A percentile compares a stretch with the other conserved stretches of the same genome.
Evolutionary conservation across 1,284 basidiomycete genomes (phyloP).

Genomic region (Moesziomyces parantarcticus): DNA sequence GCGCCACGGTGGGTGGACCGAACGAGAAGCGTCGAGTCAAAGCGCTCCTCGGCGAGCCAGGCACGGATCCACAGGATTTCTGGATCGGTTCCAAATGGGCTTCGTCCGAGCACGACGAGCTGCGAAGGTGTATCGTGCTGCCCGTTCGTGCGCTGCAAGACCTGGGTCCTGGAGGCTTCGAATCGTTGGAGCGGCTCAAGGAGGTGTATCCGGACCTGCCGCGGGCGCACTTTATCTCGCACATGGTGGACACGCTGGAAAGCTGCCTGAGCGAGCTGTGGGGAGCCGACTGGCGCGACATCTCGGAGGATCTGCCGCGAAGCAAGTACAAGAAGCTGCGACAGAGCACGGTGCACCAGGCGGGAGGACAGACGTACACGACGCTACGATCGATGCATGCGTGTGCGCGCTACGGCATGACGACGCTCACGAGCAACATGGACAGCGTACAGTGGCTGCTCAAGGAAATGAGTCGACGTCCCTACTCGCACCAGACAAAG

Average conservation of each 20-base stretch:
- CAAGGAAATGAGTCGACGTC: slow-evolving; percentile 35
- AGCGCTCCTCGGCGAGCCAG: slow-evolving; percentile 33
- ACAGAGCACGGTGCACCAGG: slow-evolving; percentile 31
- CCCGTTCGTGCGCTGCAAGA: slow-evolving; percentile 34
- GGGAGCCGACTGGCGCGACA: slow-evolving; percentile 40
- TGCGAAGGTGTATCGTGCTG: slow-evolving; percentile 22
- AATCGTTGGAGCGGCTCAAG: slow-evolving; percentile 15
- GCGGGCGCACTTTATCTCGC: slow-evolving; percentile 38
- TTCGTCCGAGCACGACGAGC: slow-evolving; percentile 9
- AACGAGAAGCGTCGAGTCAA: slow-evolving; percentile 44
- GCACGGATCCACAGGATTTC: slow-evolving; percentile 24
- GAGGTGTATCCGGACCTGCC: slow-evolving; percentile 35
- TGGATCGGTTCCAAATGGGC: slow-evolving; percentile 46
- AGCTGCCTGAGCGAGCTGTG: slow-evolving; percentile 36
- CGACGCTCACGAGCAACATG: slow-evolving; percentile 54
- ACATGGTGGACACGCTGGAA: slow-evolving; percentile 40
- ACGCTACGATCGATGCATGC: slow-evolving; percentile 29
- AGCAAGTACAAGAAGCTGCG: slow-evolving; percentile 42
- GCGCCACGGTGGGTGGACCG: slow-evolving; percentile 42
- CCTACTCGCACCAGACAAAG: slow-evolving; percentile 18
- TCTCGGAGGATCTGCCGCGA: slow-evolving; percentile 27
- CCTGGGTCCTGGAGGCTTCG: slow-evolving; percentile 30
- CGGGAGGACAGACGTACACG: slow-evolving; percentile 34
- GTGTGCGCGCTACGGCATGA: slow-evolving; percentile 39
- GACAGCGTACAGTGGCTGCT: slow-evolving; percentile 56